Conservation (phyloP, 2,329 filamentous ascomycete species). For the Neodidymelliopsis sp. region DNA sequence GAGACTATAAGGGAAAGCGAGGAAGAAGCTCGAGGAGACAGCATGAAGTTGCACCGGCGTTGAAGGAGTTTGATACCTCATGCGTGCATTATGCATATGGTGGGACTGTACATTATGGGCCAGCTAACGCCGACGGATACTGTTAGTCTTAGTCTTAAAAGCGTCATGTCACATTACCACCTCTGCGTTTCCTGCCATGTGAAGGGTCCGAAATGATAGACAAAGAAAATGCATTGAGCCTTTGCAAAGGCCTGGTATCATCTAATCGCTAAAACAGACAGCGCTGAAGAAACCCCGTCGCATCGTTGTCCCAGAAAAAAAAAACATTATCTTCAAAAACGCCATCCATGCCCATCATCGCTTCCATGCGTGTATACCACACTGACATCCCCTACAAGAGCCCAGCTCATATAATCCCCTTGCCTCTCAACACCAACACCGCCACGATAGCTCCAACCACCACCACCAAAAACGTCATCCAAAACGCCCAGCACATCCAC, state of each 20-base stretch:
- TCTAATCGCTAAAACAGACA: constrained; percentile 6
- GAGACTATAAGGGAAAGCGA: background rate
- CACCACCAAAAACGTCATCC: constrained; percentile 55
- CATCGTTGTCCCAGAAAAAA: background rate
- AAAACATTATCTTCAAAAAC: background rate
- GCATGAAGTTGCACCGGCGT: constrained; percentile 16
- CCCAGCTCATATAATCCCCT: constrained; percentile 34
- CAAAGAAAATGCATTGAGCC: constrained; percentile 11
- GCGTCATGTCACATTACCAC: background rate
- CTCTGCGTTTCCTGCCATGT: background rate
- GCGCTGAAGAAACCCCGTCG: background rate
- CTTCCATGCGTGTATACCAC: background rate
- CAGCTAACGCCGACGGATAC: constrained; percentile 4
- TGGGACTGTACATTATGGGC: constrained; percentile 25
- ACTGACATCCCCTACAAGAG: background rate
- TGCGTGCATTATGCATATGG: constrained; percentile 13
- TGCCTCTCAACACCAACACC: constrained; percentile 53
- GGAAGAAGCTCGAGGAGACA: background rate
- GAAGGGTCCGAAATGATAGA: background rate
- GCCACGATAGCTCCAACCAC: constrained; percentile 56
- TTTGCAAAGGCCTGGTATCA: constrained; percentile 13
- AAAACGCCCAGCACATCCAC: constrained; percentile 59
- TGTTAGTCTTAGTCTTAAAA: background rate
- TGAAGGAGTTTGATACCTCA: constrained; percentile 30
- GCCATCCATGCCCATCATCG: background rate